Percentiles rank a stretch among this genome's conserved stretches.
Conservation (phyloP, 805 yeast species). For the Teunomyces gatunensis region DNA sequence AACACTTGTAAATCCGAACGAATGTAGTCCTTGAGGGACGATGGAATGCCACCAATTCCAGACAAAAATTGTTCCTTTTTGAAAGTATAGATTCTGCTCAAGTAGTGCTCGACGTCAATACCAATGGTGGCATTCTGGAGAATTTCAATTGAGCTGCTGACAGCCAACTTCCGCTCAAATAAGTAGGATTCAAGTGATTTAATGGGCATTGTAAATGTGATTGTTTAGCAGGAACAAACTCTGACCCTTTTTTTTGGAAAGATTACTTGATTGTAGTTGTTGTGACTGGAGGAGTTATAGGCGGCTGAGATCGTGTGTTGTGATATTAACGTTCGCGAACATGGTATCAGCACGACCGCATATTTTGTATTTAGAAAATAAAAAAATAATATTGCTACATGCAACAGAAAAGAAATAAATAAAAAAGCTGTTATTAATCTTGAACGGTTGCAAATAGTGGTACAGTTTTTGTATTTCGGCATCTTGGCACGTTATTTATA, state of each 20-base stretch:
- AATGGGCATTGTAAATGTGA: conserved; percentile 34
- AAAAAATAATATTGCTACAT: background rate
- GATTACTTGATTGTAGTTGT: background rate
- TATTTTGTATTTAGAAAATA: too few species aligned
- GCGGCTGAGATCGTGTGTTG: background rate
- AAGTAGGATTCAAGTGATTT: conserved; percentile 64
- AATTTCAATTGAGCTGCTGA: conserved; percentile 59
- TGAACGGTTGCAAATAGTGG: background rate
- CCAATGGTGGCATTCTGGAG: conserved; percentile 71
- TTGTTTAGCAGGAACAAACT: background rate
- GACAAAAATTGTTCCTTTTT: conserved; percentile 68
- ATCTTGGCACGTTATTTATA: background rate
- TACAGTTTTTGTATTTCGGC: background rate
- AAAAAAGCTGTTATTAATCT: too few species aligned
- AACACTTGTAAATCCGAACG: conserved; percentile 63
- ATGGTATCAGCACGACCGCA: background rate
- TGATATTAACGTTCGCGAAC: background rate
- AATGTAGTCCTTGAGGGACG: conserved; percentile 53
- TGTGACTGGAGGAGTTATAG: background rate
- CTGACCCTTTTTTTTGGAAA: background rate
- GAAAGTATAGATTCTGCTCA: conserved; percentile 57
- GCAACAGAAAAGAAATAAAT: background rate
- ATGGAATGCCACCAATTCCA: conserved; percentile 81
- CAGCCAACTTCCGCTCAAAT: conserved; percentile 63
- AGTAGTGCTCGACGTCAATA: conserved; percentile 79